Conservation (phyloP, 768 basidiomycete genomes). For the Jaapia argillacea region DNA sequence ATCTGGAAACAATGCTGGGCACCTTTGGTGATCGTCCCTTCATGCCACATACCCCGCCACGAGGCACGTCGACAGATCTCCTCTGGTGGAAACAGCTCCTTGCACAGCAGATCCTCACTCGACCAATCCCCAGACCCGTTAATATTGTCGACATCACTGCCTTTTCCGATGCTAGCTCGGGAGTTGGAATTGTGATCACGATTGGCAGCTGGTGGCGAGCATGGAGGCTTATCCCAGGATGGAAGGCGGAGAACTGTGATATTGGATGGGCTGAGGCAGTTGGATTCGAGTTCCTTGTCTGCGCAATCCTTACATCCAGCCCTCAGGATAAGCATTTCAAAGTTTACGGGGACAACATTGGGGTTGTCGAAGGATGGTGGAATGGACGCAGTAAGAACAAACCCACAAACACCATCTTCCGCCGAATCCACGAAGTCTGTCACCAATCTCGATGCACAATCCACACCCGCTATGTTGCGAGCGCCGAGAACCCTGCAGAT, state of each 20-base stretch:
- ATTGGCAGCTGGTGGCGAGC: slow-evolving; percentile 15
- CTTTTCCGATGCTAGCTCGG: slow-evolving; percentile 13
- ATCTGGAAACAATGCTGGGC: slow-evolving; percentile 18
- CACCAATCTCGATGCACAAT: slow-evolving; percentile 3
- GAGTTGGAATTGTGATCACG: slow-evolving; percentile 11
- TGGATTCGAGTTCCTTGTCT: slow-evolving; percentile 2
- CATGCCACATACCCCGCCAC: slow-evolving; percentile 14
- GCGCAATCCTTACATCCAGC: background rate
- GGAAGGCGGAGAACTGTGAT: slow-evolving; percentile 7
- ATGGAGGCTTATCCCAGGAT: slow-evolving; percentile 9
- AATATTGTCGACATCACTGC: background rate
- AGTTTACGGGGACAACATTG: slow-evolving; percentile 15
- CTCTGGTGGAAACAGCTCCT: slow-evolving; percentile 24
- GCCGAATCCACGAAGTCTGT: background rate
- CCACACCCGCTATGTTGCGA: slow-evolving; percentile 24
- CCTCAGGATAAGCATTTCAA: background rate
- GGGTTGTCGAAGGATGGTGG: slow-evolving; percentile 27
- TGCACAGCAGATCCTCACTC: too few species aligned
- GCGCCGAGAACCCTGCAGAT: slow-evolving; percentile 28
- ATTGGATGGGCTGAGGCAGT: slow-evolving; percentile 16
- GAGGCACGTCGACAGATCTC: slow-evolving; percentile 15
- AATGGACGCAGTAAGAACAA: slow-evolving; percentile 15
- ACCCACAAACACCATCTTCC: slow-evolving; percentile 1
- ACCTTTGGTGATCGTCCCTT: slow-evolving; percentile 20
- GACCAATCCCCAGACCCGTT: too few species aligned